Base-by-base conservation (phyloP, 164 flowering plant genomes). In the Cinnamomum chago region DNA sequence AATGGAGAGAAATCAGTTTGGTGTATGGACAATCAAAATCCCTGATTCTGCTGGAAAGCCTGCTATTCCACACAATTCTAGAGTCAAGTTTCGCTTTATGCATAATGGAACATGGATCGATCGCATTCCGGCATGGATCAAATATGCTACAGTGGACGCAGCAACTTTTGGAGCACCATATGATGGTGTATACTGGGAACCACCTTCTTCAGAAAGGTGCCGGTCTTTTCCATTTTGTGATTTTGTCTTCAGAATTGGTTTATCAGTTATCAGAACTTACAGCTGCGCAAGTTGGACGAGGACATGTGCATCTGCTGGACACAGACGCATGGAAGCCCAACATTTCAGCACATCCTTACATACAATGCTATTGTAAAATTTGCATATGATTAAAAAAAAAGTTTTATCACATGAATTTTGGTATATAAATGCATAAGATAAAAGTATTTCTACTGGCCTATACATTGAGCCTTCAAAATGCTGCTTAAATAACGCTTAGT, bases 51-150 rank as follows among this genome's bases (percentile, higher is more conserved):
- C 60, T 78, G 97, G 90, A 70, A 85, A 80, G 17, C 87, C 97
- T 52, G 90, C 89, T 51, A 92, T 95, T 73, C 90, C 94, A 73
- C 98, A 95, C 73, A 87, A 85, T 76, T 93, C 99, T 78, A 81
- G 84, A 81, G 90, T 95, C 75, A 95, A 95, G 80, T 89, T 95
- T 73, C 88, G 92, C 14, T 95, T 93, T 78, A 91, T 83, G 84
- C 89, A 84, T 85, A 69, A 88, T 86, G 98, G 92, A 81, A 85
- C 82, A 76, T 95, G 97, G 97, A 87, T 92, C 68, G 99, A 95
- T 81, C 84, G 99, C 27, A 90, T 95, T 71, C 99, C 99, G 67
- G 97, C 98, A 70, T 95, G 99, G 99, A 92, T 95, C 60, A 90
- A 80, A 75, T 92, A 90, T 86, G 95, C 99, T n/a, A 90, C 89